These are phyloP conservation scores for Syncephalastrum sp. DNA, from an alignment of 371 early-diverging fungal species.

Conservation along the genomic window DNA sequence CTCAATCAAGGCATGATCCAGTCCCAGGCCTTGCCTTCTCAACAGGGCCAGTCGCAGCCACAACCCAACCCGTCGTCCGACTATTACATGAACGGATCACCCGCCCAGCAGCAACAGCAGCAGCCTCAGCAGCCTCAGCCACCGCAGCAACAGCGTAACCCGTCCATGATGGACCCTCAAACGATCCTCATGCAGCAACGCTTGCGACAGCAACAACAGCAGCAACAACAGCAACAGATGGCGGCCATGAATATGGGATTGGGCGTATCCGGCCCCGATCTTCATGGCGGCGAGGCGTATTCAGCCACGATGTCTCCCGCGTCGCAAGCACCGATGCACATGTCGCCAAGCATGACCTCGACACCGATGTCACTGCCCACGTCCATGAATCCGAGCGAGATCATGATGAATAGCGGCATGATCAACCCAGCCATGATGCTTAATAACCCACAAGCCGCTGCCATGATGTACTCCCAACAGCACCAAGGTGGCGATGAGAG, in stretches of 20 bases:
- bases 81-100: too few species aligned
- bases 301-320: constrained; percentile 15
- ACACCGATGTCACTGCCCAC: constrained; percentile 18
- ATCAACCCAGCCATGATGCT: constrained; percentile 29
- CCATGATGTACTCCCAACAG: constrained; percentile 6
- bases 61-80: neutral
- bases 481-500: constrained; percentile 22
- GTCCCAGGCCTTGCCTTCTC: constrained; percentile 6
- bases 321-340: constrained; percentile 21
- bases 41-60: constrained; percentile 4
- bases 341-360: constrained; percentile 29
- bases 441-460: constrained; percentile 9
- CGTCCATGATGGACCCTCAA: constrained; percentile 13
- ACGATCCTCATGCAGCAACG: constrained; percentile 13
- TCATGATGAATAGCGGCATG: constrained; percentile 28
- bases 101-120: constrained; percentile 9
- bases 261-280: constrained; percentile 9
- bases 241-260: constrained; percentile 22
- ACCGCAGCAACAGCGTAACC: constrained; percentile 7
- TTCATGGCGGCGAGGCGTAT: constrained; percentile 2
- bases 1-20: constrained; percentile 4
- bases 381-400: constrained; percentile 27
- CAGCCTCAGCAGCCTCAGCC: constrained; percentile 7
- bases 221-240: constrained; percentile 9
- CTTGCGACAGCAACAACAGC: constrained; percentile 5